Evolutionary conservation across 352 stramenopile genomes (phyloP), one percentile per base, ranked within the genome.

Genomic region (Albugo laibachii): DNA sequence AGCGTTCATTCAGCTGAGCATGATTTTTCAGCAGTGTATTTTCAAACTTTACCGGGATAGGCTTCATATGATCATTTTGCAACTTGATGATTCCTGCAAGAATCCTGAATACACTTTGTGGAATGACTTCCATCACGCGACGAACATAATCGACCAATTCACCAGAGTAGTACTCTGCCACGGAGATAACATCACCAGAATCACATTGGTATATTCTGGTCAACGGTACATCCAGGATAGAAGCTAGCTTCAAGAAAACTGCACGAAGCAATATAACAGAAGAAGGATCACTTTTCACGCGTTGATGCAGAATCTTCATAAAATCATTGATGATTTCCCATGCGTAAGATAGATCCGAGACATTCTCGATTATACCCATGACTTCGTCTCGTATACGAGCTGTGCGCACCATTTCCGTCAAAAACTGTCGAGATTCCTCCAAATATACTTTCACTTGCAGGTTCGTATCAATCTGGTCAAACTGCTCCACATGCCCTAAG

Each of bases 311-410:
- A 45, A 96, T 92, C 20, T 69, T 75, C 63, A 97, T 93, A 52
- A 97, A 97, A 42, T 94, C 83, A 44, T 85, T 93, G 54, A 97
- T 94, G 52, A 94, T 82, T 51, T 97, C 87, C 79, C 86, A 96
- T 1, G 66, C 88, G 52, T 97, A 97, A 13, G 86, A 95, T 45
- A 97, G 59, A 53, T 97, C 92, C 4, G 85, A 94, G 15, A 97
- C 82, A 41, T 85, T 93, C 43, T 94, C 81, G 27, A 97, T 89
- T 47, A 94, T 84, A 2, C 80, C 66, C 66, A 95, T 89, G 16
- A 96, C 76, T 54, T 87, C 79, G 52, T 95, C 73, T 15, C 84
- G 82, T 46, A 97, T 89, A 24, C 85, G 87, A 34, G 96, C 83
- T 0, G 83, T 92, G n/a, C 87, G 82, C 18, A 96, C 86, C 91